A percentile compares a stretch with the other conserved stretches of the same genome.
Evolutionary conservation across 441 rosid species (phyloP).

Genomic region (Brassica balearica): DNA sequence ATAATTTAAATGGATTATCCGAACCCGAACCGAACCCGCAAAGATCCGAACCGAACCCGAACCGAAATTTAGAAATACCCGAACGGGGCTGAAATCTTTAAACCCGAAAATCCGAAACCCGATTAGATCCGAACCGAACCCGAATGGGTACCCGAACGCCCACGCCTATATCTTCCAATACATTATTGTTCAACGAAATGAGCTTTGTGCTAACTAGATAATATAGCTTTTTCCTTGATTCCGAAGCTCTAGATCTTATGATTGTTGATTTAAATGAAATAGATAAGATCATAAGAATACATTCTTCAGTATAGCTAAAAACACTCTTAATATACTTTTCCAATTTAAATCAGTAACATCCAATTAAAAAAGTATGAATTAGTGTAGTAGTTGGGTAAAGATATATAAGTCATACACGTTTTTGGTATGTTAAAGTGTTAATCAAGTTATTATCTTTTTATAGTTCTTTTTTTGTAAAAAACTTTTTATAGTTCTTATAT

Average conservation of each 20-base stretch:
- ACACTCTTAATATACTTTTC: not conserved
- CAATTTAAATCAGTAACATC: not conserved
- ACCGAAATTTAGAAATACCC: no score
- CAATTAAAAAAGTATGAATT: not conserved
- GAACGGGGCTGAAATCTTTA: no score
- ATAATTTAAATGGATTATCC: no score
- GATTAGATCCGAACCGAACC: no score
- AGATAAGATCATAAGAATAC: not conserved
- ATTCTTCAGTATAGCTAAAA: not conserved
- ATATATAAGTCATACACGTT: slow-evolving; percentile 18
- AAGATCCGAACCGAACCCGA: no score
- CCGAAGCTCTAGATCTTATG: not conserved
- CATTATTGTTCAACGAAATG: not conserved
- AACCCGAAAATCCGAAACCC: no score
- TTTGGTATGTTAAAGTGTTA: slow-evolving; percentile 9
- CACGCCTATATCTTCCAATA: not conserved
- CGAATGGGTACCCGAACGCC: no score
- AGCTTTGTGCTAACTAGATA: slow-evolving; percentile 22
- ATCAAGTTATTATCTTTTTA: not conserved
- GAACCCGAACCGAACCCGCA: no score
- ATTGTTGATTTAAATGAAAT: not conserved
- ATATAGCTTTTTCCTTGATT: not conserved
- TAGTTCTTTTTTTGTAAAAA: not conserved
- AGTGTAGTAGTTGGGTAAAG: slow-evolving; percentile 4
- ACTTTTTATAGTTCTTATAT: not conserved